These are phyloP conservation scores for Heritiera littoralis DNA, from an alignment of 345 rosid species.

Conservation along the genomic window DNA sequence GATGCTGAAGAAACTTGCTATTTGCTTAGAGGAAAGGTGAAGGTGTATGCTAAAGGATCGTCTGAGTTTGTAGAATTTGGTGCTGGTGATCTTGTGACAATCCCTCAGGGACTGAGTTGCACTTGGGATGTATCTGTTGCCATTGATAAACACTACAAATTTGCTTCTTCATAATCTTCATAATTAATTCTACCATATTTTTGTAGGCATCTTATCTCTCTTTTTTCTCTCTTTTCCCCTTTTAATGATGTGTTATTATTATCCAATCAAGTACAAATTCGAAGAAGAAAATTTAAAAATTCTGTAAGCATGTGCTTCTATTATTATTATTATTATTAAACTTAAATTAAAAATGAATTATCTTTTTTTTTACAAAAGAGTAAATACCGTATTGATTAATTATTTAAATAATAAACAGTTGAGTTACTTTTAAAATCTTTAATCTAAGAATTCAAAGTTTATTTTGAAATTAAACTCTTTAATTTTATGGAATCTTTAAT, in stretches of 20 bases:
- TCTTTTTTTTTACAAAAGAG: no score
- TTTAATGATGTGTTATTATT: neutral
- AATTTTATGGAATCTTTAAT: neutral
- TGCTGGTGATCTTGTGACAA: slow-evolving; percentile 51
- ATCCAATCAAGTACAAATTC: neutral
- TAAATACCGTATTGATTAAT: no score
- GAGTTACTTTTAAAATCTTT: no score
- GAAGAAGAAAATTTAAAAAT: no score
- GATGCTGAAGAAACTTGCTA: slow-evolving; percentile 48
- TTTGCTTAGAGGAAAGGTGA: slow-evolving; percentile 46
- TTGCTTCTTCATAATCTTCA: slow-evolving; percentile 16
- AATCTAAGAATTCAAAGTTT: neutral
- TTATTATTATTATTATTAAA: no score
- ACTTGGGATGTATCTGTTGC: slow-evolving; percentile 43
- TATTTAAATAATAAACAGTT: no score
- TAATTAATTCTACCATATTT: neutral
- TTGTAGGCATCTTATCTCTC: neutral
- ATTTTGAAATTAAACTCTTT: neutral
- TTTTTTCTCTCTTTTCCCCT: neutral
- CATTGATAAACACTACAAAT: slow-evolving; percentile 26
- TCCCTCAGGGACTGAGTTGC: slow-evolving; percentile 49
- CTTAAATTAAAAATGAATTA: no score
- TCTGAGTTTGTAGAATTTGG: slow-evolving; percentile 49
- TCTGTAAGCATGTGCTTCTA: no score
- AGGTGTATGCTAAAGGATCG: slow-evolving; percentile 43